A percentile compares a stretch with the other conserved stretches of the same genome.
phyloP scores from a whole-genome alignment of 768 basidiomycete species.

The Hericium rajendrae region DNA sequence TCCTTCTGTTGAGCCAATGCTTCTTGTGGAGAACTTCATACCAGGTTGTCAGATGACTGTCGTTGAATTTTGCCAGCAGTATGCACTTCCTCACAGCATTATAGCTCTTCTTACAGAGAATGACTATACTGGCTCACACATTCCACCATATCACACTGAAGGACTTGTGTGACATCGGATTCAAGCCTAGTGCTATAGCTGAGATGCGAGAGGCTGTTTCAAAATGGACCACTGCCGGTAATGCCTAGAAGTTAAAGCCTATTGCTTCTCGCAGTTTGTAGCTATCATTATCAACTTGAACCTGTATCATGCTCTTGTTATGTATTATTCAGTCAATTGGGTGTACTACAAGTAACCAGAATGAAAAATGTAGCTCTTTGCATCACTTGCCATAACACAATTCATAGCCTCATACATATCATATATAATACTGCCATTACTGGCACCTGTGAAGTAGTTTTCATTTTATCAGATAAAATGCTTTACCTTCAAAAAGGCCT shows the following conservation, averaged over 20 bases:
- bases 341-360: conserved; percentile 17
- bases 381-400: conserved; percentile 20
- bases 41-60: too few relatives aligned
- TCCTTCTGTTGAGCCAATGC: too few relatives aligned
- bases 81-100: too few relatives aligned
- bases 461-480: conserved; percentile 17
- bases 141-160: background rate
- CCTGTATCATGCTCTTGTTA: background rate
- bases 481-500: conserved; percentile 30
- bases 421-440: conserved; percentile 14
- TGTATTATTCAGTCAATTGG: background rate
- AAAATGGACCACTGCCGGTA: background rate
- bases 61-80: too few relatives aligned
- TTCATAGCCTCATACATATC: conserved; percentile 20
- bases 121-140: background rate
- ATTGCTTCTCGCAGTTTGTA: background rate
- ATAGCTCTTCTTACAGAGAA: background rate
- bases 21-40: too few relatives aligned
- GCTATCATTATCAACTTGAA: background rate
- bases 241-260: too few relatives aligned
- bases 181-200: background rate
- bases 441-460: conserved; percentile 2
- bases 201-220: background rate
- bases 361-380: conserved; percentile 23
- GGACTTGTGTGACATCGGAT: background rate